These are phyloP conservation scores for Eucalyptus marginata DNA, from an alignment of 345 rosid species.

Conservation along the genomic window DNA sequence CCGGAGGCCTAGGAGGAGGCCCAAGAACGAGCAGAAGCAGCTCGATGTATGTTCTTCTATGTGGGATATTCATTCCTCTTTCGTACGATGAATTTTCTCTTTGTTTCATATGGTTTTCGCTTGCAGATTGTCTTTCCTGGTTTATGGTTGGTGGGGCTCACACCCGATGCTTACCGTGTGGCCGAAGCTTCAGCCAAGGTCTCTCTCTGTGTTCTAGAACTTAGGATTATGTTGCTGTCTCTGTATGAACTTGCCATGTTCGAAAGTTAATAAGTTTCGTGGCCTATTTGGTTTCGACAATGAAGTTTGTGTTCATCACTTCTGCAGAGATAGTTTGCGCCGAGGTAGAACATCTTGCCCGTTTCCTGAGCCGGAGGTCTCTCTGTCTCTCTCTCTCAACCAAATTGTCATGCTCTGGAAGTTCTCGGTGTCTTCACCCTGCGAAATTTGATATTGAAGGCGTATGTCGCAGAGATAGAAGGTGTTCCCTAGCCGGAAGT, in stretches of 20 bases:
- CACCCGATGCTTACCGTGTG: slow-evolving; percentile 60
- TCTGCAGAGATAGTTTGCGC: not conserved
- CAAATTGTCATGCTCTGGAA: not conserved
- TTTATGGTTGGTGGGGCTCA: slow-evolving; percentile 65
- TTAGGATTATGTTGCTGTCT: not conserved
- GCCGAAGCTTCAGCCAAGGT: slow-evolving; percentile 62
- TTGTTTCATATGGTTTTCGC: not conserved
- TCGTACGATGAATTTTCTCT: not conserved
- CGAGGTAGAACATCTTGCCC: not conserved
- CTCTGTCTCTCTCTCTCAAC: not conserved
- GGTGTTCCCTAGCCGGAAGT: not conserved
- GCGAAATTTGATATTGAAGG: not conserved
- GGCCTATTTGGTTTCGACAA: not conserved
- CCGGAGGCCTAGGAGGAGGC: slow-evolving; percentile 66
- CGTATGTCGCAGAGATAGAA: not conserved
- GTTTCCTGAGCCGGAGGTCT: not conserved
- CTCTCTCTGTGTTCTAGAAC: not conserved
- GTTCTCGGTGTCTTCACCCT: not conserved
- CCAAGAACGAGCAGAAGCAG: slow-evolving; percentile 63
- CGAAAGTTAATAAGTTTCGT: not conserved
- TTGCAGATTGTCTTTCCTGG: slow-evolving; percentile 70
- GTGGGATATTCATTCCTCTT: not conserved
- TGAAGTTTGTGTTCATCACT: not conserved
- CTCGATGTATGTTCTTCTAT: slow-evolving; percentile 45
- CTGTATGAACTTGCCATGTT: not conserved